Percentiles rank a stretch among this genome's conserved stretches.
phyloP scores from a whole-genome alignment of 169 alveolate genomes.

The Amoebophrya sp. region DNA sequence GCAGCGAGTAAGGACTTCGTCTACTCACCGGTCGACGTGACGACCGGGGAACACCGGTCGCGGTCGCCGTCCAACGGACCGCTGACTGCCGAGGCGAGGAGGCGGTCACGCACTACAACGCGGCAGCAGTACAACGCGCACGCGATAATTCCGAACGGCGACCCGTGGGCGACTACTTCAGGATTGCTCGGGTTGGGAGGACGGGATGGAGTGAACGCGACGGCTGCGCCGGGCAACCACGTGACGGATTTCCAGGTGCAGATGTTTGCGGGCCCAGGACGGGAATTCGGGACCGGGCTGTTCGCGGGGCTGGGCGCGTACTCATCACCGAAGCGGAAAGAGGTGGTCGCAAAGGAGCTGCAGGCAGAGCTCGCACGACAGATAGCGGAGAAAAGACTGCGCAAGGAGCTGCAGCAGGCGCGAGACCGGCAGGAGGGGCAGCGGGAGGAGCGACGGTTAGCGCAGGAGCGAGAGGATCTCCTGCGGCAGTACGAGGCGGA shows the following conservation, averaged over 20 bases:
- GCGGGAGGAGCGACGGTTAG: not conserved
- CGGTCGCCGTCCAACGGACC: too few species aligned
- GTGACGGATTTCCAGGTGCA: not conserved
- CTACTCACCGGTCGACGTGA: too few species aligned
- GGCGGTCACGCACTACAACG: not conserved
- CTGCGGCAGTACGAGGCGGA: not conserved
- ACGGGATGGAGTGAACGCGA: too few species aligned
- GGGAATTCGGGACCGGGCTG: not conserved
- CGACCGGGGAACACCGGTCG: too few species aligned
- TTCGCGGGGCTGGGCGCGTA: not conserved
- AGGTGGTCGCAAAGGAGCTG: not conserved
- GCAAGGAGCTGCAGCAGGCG: not conserved
- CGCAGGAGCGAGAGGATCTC: not conserved
- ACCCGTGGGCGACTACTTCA: not conserved
- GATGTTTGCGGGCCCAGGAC: not conserved
- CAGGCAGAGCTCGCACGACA: not conserved
- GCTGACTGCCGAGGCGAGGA: not conserved
- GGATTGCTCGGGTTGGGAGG: too few species aligned
- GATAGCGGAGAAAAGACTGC: not conserved
- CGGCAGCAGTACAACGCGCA: not conserved
- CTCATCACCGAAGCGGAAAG: not conserved
- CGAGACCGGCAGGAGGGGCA: not conserved
- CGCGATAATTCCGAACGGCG: not conserved
- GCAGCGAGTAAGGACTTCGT: too few species aligned
- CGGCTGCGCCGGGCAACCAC: too few species aligned